phyloP scores from a whole-genome alignment of 768 basidiomycete genomes.

The Mycena alexandri region DNA sequence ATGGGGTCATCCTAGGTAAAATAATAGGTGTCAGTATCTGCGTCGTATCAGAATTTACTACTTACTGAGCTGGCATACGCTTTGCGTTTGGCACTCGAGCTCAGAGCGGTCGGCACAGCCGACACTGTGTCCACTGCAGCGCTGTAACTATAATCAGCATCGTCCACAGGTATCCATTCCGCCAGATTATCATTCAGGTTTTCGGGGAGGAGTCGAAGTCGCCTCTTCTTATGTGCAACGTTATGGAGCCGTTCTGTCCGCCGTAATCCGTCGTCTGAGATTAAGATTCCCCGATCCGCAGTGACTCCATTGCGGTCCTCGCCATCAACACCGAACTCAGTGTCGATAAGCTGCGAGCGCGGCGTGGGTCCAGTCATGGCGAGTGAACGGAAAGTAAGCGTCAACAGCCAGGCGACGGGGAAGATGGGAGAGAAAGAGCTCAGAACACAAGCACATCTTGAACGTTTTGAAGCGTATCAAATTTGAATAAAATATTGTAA shows the following conservation, averaged over 20 bases:
- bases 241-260: neutral
- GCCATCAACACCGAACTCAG: neutral
- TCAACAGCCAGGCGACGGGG: no score
- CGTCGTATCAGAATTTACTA: neutral
- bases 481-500: no score
- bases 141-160: neutral
- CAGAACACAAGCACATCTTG: no score
- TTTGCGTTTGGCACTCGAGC: neutral
- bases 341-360: neutral
- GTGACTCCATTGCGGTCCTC: neutral
- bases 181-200: neutral
- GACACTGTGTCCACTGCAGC: neutral
- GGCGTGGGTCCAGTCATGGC: neutral
- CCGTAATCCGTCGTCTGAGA: neutral
- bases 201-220: neutral
- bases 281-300: neutral
- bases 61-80: neutral
- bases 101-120: neutral
- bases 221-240: neutral
- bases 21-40: neutral
- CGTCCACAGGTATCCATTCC: neutral
- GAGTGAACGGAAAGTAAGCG: neutral
- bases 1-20: neutral
- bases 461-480: no score
- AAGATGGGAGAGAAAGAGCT: no score